These are phyloP conservation scores for Casuarina equisetifolia DNA, from an alignment of 306 rosid species.

Conservation along the genomic window DNA sequence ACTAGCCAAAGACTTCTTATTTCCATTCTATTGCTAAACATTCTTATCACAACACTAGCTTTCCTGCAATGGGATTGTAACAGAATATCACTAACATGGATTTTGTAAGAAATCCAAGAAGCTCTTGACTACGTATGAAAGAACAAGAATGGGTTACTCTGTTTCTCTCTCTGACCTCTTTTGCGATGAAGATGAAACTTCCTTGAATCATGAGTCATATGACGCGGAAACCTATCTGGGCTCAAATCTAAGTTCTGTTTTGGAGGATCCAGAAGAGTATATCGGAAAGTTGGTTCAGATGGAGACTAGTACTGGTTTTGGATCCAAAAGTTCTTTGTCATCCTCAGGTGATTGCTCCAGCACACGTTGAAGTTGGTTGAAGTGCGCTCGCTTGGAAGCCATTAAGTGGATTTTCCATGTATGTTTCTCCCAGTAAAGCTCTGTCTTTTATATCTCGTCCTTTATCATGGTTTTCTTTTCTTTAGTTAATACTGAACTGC, in stretches of 20 bases:
- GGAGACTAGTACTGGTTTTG: slow-evolving; percentile 43
- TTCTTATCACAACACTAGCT: no score
- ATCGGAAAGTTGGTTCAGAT: slow-evolving; percentile 50
- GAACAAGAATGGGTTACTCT: slow-evolving; percentile 45
- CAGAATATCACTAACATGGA: slow-evolving; percentile 10
- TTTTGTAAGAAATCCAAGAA: slow-evolving; percentile 14
- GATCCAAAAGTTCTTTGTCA: slow-evolving; percentile 30
- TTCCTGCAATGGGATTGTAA: no score
- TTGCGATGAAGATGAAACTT: slow-evolving; percentile 57
- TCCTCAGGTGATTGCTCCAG: slow-evolving; percentile 30
- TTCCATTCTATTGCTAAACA: no score
- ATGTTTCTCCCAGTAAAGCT: slow-evolving; percentile 33
- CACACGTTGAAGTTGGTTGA: slow-evolving; percentile 37
- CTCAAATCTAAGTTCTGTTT: slow-evolving; percentile 27
- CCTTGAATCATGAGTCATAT: slow-evolving; percentile 28
- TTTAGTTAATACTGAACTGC: neutral
- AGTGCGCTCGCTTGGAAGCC: slow-evolving; percentile 58
- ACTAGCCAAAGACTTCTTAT: no score
- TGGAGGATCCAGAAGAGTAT: slow-evolving; percentile 59
- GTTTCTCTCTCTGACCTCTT: slow-evolving; percentile 49
- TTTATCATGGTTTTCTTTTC: neutral
- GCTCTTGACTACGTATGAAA: slow-evolving; percentile 16
- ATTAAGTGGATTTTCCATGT: slow-evolving; percentile 79
- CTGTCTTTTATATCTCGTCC: neutral
- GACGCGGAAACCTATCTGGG: slow-evolving; percentile 26